Evolutionary conservation across 2,329 filamentous ascomycete species (phyloP).

Genomic region (Sordariomycetes sp.): DNA sequence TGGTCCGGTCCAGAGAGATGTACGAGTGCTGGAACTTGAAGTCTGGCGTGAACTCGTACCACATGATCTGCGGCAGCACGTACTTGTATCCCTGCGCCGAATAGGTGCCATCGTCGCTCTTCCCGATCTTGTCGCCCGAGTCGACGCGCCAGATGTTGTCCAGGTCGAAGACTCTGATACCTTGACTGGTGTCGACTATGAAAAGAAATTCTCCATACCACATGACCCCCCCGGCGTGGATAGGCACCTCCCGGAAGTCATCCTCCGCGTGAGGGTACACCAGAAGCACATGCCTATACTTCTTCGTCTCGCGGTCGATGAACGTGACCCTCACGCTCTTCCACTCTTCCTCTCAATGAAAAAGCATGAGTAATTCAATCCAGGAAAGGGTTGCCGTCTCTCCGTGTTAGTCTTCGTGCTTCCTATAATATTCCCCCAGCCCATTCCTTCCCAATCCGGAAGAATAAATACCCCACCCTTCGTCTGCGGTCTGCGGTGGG

Average conservation of each 20-base stretch:
- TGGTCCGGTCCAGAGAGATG: slow-evolving; percentile 21
- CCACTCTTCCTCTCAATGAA: too few relatives aligned
- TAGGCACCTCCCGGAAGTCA: slow-evolving; percentile 17
- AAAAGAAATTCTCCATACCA: slow-evolving; percentile 23
- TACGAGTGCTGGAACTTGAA: slow-evolving; percentile 21
- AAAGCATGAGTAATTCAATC: too few relatives aligned
- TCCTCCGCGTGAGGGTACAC: slow-evolving; percentile 20
- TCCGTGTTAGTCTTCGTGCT: too few relatives aligned
- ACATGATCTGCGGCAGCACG: slow-evolving; percentile 20
- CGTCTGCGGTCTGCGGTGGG: too few relatives aligned
- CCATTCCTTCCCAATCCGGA: too few relatives aligned
- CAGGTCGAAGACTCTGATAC: slow-evolving; percentile 23
- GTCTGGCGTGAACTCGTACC: slow-evolving; percentile 13
- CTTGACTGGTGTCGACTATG: slow-evolving; percentile 21
- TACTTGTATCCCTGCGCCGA: slow-evolving; percentile 20
- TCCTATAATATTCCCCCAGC: too few relatives aligned
- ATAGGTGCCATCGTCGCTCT: slow-evolving; percentile 15
- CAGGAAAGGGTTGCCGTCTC: too few relatives aligned
- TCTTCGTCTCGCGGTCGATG: slow-evolving; percentile 13
- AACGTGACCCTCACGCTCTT: slow-evolving; percentile 19
- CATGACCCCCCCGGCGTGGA: slow-evolving; percentile 23
- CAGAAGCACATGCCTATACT: slow-evolving; percentile 21
- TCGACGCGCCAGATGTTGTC: slow-evolving; percentile 22
- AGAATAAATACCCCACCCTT: too few relatives aligned
- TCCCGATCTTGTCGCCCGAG: slow-evolving; percentile 18